phyloP scores from a whole-genome alignment of 1,139 yeast genomes.

The Kurtzmaniella quercitrusa region DNA sequence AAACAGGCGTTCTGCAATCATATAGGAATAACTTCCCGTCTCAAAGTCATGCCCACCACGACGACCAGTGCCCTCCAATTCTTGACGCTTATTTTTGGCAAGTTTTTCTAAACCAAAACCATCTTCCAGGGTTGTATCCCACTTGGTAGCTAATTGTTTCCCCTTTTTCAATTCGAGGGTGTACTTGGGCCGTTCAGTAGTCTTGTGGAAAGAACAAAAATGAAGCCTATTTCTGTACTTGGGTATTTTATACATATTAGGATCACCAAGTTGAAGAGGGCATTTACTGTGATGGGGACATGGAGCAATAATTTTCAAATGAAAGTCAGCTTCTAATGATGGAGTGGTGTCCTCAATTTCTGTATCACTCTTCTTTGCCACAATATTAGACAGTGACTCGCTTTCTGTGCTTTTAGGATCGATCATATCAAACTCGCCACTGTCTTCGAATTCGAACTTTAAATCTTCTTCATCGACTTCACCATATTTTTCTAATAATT shows the following conservation, averaged over 20 bases:
- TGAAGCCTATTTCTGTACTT: conserved; percentile 56
- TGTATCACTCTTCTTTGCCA: conserved; percentile 1
- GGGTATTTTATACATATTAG: conserved; percentile 60
- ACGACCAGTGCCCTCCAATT: conserved; percentile 64
- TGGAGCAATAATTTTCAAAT: conserved; percentile 73
- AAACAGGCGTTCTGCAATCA: conserved; percentile 61
- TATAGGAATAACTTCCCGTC: conserved; percentile 69
- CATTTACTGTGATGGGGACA: conserved; percentile 87
- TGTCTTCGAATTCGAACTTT: conserved; percentile 45
- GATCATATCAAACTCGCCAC: conserved; percentile 36
- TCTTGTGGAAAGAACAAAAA: conserved; percentile 76
- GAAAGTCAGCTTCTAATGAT: conserved; percentile 40
- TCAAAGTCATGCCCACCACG: conserved; percentile 72
- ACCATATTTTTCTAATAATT: conserved; percentile 36
- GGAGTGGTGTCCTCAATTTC: conserved; percentile 1
- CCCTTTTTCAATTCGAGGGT: conserved; percentile 83
- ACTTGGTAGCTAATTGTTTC: conserved; percentile 61
- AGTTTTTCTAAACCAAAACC: conserved; percentile 45
- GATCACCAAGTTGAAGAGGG: conserved; percentile 79
- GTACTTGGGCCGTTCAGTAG: conserved; percentile 72
- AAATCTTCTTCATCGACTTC: conserved; percentile 40
- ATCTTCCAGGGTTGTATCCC: conserved; percentile 58
- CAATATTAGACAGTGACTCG: too few species aligned
- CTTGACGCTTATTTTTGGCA: conserved; percentile 23
- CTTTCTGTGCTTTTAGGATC: conserved; percentile 17